Base-by-base conservation (phyloP, 768 basidiomycete species). In the Leccinum aurantiacum region DNA sequence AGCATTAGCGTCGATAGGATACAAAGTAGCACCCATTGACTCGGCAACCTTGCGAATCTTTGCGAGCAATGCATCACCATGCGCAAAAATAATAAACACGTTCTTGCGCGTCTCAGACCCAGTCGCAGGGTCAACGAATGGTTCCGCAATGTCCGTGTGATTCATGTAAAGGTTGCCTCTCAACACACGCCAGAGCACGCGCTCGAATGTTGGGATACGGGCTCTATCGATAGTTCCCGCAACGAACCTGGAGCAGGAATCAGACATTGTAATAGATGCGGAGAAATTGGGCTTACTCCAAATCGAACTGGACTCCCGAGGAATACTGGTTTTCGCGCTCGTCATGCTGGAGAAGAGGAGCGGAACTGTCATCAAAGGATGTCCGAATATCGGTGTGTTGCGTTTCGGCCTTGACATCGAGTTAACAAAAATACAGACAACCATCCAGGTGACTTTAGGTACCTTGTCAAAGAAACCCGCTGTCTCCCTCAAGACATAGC, bases 161-260 rank as follows among this genome's bases (percentile, higher is more conserved):
- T 98, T 99, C 96, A 99, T 98, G 79, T 96, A 99, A 22, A 99
- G 80, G 73, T 99, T 98, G 53, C 97, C 97, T 60, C 97, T 89
- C 19, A 98, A 83, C 35, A 98, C 93, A 66, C 97, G 92, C 97
- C 97, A 99, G 53, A 98, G 84, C 19, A 99, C 92, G 17, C 97
- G 90, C 76, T 99, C 97, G 56, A 99, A 98, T 6, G 93, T 95
- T 1, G 91, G 85, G 69, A 98, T 82, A 58, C 95, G 88, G 9
- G 88, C 79, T 50, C 97, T 91, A 68, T 98, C 95, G 64, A 98
- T 94, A 0, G 96, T 98, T 27, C 97, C 97, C 4, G 97, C 89
- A 24, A 99, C 90, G 67, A 99, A 99, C 67, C 92, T 93, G 17
- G 15, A 11, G n/a, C 4, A 60, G 13, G 31, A 46, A 25, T 65